phyloP scores from a whole-genome alignment of 2,329 filamentous ascomycete genomes.

The Trichoderma cornu-damae region DNA sequence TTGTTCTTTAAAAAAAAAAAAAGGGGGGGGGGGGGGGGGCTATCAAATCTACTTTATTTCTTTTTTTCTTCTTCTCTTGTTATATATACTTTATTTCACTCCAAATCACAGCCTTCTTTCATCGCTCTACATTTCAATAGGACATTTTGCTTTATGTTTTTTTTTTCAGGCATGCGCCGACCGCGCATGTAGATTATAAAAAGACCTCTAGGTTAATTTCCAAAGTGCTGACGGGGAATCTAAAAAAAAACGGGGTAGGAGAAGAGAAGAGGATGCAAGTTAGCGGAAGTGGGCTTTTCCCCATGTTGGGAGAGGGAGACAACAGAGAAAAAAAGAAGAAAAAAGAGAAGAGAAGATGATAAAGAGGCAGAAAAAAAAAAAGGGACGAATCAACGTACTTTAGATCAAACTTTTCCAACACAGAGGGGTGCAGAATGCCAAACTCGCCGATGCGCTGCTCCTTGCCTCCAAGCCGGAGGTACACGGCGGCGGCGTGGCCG shows the following conservation, averaged over 20 bases:
- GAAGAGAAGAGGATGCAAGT: background rate
- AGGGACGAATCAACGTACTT: conserved; percentile 50
- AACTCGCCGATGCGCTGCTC: conserved; percentile 78
- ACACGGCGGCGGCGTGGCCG: conserved; percentile 82
- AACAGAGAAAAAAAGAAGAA: conserved; percentile 17
- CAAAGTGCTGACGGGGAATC: conserved; percentile 86
- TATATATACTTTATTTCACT: too few species aligned
- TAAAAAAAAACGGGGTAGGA: too few species aligned
- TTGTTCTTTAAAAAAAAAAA: too few species aligned
- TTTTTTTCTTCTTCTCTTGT: conserved; percentile 27
- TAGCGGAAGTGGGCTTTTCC: background rate
- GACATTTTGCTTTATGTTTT: background rate
- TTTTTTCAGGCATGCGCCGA: too few species aligned
- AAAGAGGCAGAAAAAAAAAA: too few species aligned
- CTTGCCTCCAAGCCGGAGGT: conserved; percentile 69
- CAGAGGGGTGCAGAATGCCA: conserved; percentile 87
- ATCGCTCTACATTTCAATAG: background rate
- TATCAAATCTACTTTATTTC: conserved; percentile 12
- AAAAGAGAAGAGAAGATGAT: too few species aligned
- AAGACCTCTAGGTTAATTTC: conserved; percentile 95
- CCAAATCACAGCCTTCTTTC: background rate
- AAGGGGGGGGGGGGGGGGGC: too few species aligned
- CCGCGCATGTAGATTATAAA: conserved; percentile 51
- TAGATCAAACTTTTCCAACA: conserved; percentile 89
- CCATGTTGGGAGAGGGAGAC: background rate